Base-by-base conservation (phyloP, 768 basidiomycete species). In the Sistotremastrum niveocremeum region DNA sequence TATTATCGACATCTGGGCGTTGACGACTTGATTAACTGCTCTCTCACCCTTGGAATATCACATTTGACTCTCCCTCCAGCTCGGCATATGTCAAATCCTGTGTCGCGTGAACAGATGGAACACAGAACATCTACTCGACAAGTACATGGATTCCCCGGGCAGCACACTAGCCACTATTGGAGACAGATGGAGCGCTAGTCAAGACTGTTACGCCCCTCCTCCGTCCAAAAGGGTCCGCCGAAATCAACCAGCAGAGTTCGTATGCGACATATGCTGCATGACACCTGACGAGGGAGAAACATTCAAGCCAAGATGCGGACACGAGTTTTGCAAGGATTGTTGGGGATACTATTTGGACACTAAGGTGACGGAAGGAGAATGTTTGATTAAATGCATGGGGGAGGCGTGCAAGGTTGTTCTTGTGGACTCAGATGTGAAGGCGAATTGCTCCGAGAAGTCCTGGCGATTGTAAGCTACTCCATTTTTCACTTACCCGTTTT, bases 81-180 rank as follows among this genome's bases (percentile, higher is more conserved):
- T n/a, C 9, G 38, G 43, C 38, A 41, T 51, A 34, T 45, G 43
- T 4, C 46, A 45, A 7, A 52, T 52, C 34, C 42, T 52, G n/a
- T 41, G 50, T n/a, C 50, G 45, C 10, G 50, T 51, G 28, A 51
- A 42, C 38, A 44, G 46, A 20, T 52, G 51, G 51, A 52, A 52
- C 35, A 46, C 40, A 33, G 51, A 52, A 5, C 45, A 37, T 35
- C 37, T 52, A 9, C 29, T 52, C 11, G 51, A 52, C 12, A 37
- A 36, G 36, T 52, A 43, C 37, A 51, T 51, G 35, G 51, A 51
- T 10, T 46, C 50, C 28, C 45, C 51, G 20, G 7, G 34, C 5
- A 12, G 46, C n/a, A 39, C 47, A 5, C 31, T 51, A 8, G 34
- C 39, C 6, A 20, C 11, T 9, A 42, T 47, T 29, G 49, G 49